phyloP scores from a whole-genome alignment of 108 stramenopile genomes.

The Epithemia pelagica region DNA sequence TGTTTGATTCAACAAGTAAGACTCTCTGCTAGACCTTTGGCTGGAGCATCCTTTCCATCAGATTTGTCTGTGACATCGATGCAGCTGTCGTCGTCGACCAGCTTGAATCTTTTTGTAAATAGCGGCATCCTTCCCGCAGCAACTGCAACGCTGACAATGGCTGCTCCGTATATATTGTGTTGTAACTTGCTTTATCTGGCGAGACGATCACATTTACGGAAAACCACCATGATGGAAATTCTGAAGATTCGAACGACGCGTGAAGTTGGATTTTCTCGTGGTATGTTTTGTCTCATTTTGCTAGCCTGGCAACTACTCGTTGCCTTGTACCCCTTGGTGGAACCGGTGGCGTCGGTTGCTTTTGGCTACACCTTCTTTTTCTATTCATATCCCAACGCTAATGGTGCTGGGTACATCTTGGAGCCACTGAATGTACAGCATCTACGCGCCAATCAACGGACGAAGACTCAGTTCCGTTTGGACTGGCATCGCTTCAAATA shows the following conservation, averaged over 20 bases:
- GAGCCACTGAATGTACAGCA: slow-evolving; percentile 33
- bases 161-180: slow-evolving; percentile 23
- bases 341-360: slow-evolving; percentile 13
- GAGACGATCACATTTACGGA: slow-evolving; percentile 29
- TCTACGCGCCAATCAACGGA: slow-evolving; percentile 17
- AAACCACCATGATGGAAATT: slow-evolving; percentile 27
- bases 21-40: too few species aligned
- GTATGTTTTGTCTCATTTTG: slow-evolving; percentile 21
- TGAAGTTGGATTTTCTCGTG: slow-evolving; percentile 24
- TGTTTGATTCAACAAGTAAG: too few species aligned
- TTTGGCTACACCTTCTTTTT: slow-evolving; percentile 30
- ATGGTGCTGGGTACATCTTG: slow-evolving; percentile 35
- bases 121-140: too few species aligned
- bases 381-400: slow-evolving; percentile 46
- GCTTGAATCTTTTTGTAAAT: too few species aligned
- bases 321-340: slow-evolving; percentile 27
- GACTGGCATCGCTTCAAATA: slow-evolving; percentile 46
- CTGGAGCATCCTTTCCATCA: too few species aligned
- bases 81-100: too few species aligned
- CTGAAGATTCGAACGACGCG: slow-evolving; percentile 26
- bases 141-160: too few species aligned
- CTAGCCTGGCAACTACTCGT: slow-evolving; percentile 39
- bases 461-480: slow-evolving; percentile 30
- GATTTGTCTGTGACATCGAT: too few species aligned
- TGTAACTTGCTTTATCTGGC: slow-evolving; percentile 32